Percentiles rank a stretch among this genome's conserved stretches.
Evolutionary conservation across 768 basidiomycete genomes (phyloP).

Genomic region (Hypholoma fasciculare): DNA sequence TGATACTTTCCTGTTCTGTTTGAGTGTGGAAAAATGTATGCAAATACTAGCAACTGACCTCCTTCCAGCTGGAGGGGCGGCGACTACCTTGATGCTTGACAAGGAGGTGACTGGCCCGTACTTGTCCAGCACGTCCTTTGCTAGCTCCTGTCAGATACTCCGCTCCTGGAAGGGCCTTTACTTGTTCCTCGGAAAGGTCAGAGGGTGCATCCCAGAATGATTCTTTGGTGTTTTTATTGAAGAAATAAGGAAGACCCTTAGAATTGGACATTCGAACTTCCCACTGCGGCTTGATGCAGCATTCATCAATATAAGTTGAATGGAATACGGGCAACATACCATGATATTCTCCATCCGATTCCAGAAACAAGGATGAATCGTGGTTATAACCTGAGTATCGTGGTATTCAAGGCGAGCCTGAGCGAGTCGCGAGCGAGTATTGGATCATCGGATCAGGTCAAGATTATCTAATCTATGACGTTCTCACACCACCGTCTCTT

Average conservation of each 20-base stretch:
- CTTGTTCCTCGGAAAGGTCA: constrained; percentile 59
- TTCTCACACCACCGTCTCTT: background rate
- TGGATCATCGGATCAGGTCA: background rate
- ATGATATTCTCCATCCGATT: background rate
- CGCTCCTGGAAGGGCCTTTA: constrained; percentile 68
- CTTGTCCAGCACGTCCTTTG: constrained; percentile 44
- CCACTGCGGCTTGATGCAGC: constrained; percentile 44
- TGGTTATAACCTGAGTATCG: too few relatives aligned
- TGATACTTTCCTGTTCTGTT: constrained; percentile 66
- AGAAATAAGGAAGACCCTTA: constrained; percentile 83
- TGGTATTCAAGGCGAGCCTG: too few relatives aligned
- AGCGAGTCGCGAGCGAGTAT: too few relatives aligned
- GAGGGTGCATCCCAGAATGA: constrained; percentile 83
- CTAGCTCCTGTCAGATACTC: constrained; percentile 35
- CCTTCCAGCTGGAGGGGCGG: constrained; percentile 82
- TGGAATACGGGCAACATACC: background rate
- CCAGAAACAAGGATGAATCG: background rate
- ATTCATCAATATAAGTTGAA: background rate
- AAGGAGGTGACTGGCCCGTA: constrained; percentile 93
- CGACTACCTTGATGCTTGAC: constrained; percentile 87
- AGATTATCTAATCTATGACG: constrained; percentile 1
- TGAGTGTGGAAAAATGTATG: background rate
- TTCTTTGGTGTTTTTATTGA: constrained; percentile 64
- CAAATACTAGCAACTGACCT: constrained; percentile 44
- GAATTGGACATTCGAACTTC: constrained; percentile 88